phyloP scores from a whole-genome alignment of 352 stramenopile genomes.

The Stramenopiles sp. region DNA sequence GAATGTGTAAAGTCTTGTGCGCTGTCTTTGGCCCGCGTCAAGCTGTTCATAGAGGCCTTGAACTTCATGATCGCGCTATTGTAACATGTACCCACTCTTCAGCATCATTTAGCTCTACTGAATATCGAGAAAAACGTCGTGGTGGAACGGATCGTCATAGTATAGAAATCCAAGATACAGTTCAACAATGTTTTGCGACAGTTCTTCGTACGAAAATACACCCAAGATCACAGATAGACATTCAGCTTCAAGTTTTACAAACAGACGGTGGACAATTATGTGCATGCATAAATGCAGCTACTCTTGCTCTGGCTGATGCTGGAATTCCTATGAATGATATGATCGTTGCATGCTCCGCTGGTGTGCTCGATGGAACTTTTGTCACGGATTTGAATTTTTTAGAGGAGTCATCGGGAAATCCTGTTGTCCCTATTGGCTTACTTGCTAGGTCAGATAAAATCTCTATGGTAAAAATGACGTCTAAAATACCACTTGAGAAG shows the following conservation, averaged over 20 bases:
- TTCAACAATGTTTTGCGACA: conserved; percentile 55
- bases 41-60: conserved; percentile 23
- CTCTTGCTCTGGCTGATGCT: conserved; percentile 44
- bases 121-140: conserved; percentile 30
- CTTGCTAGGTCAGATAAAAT: conserved; percentile 39
- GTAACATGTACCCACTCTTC: too few relatives aligned
- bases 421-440: conserved; percentile 38
- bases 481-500: not conserved
- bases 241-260: conserved; percentile 53
- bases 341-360: conserved; percentile 40
- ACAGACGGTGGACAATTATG: conserved; percentile 41
- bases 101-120: too few relatives aligned
- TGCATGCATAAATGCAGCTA: conserved; percentile 47
- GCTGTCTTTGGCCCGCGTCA: conserved; percentile 43
- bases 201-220: conserved; percentile 53
- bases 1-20: conserved; percentile 45
- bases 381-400: conserved; percentile 52
- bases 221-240: conserved; percentile 50
- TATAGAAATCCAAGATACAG: too few relatives aligned
- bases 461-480: conserved; percentile 33
- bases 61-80: not conserved
- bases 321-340: conserved; percentile 56
- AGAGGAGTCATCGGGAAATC: conserved; percentile 38
- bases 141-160: too few relatives aligned
- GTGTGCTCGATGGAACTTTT: conserved; percentile 44